Percentiles rank a stretch among this genome's conserved stretches.
These are phyloP conservation scores for Entomortierella lignicola DNA, from an alignment of 192 early-diverging fungal species.

Conservation along the genomic window DNA sequence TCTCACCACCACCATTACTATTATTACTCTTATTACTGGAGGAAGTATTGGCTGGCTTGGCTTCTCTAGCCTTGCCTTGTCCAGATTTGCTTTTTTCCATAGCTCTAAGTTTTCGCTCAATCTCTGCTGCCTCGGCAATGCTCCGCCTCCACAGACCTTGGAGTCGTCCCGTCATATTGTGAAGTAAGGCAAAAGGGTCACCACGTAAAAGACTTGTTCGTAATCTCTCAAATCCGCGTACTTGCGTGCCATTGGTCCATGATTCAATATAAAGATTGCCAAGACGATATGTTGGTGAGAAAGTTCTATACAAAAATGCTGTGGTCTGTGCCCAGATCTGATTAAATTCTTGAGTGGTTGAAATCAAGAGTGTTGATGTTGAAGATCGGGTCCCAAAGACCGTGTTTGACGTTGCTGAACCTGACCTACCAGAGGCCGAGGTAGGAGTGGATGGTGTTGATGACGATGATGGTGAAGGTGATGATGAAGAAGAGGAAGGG, in stretches of 20 bases:
- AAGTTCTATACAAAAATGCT: conserved; percentile 38
- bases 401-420: not conserved
- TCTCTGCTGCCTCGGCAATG: conserved; percentile 12
- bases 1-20: not conserved
- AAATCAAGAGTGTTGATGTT: conserved; percentile 16
- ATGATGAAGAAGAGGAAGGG: not conserved
- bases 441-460: not conserved
- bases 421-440: not conserved
- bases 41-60: not conserved
- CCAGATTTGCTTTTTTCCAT: not conserved
- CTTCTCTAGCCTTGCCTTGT: not conserved
- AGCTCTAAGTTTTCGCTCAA: conserved; percentile 10
- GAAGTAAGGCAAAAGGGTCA: conserved; percentile 23
- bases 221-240: conserved; percentile 37
- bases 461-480: conserved; percentile 7
- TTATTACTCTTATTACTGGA: not conserved
- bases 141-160: conserved; percentile 3
- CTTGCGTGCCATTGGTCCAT: conserved; percentile 50
- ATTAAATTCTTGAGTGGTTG: conserved; percentile 30
- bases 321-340: conserved; percentile 31
- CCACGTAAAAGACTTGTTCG: conserved; percentile 32
- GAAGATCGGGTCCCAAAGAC: conserved; percentile 17
- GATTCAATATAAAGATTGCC: conserved; percentile 33
- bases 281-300: conserved; percentile 48
- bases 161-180: conserved; percentile 25